These are phyloP conservation scores for Castanea sativa DNA, from an alignment of 306 rosid species.

Conservation along the genomic window DNA sequence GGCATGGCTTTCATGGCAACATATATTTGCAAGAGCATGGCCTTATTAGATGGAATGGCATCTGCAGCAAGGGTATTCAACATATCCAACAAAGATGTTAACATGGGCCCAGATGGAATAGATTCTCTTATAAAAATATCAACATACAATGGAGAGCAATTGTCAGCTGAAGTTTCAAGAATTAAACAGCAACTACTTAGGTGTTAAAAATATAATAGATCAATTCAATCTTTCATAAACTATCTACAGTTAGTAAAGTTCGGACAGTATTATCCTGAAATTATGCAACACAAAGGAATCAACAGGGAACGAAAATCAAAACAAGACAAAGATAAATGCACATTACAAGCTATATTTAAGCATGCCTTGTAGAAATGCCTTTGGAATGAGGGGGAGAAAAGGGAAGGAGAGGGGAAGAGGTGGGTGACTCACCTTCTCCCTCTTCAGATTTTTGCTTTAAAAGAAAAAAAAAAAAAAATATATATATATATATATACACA, in stretches of 20 bases:
- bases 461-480: too few species aligned
- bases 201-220: background rate
- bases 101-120: background rate
- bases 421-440: background rate
- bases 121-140: background rate
- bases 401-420: background rate
- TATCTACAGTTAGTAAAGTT: slow-evolving; percentile 12
- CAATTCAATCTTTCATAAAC: background rate
- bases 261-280: background rate
- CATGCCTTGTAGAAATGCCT: background rate
- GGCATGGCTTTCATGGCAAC: slow-evolving; percentile 94
- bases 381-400: background rate
- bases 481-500: too few species aligned
- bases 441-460: background rate
- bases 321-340: background rate
- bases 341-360: background rate
- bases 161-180: background rate
- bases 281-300: background rate
- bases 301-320: background rate
- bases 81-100: slow-evolving; percentile 15
- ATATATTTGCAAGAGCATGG: slow-evolving; percentile 79
- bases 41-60: slow-evolving; percentile 69
- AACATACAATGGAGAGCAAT: background rate
- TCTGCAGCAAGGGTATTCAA: slow-evolving; percentile 49
- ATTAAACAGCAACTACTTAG: background rate